Conservation (phyloP, 2,329 filamentous ascomycete genomes). For the Conoideocrella luteorostrata region DNA sequence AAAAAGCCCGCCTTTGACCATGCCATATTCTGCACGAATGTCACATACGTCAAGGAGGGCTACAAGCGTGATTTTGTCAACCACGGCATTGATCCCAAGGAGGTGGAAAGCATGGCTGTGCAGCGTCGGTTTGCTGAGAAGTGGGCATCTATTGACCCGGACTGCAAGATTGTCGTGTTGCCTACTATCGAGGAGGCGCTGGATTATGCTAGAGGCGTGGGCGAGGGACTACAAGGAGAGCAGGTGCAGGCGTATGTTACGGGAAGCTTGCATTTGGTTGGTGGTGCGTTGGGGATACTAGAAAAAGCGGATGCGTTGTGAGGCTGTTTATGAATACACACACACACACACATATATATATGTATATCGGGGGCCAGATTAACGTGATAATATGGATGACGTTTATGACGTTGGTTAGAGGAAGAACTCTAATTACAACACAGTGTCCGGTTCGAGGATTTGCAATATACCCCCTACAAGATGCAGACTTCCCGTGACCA, state of each 20-base stretch:
- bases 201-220: constrained; percentile 34
- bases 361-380: no score
- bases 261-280: constrained; percentile 58
- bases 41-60: constrained; percentile 43
- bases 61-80: constrained; percentile 55
- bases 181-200: constrained; percentile 52
- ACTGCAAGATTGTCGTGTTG: constrained; percentile 38
- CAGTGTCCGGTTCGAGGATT: constrained; percentile 50
- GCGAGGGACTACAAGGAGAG: constrained; percentile 24
- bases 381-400: no score
- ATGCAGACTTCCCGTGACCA: constrained; percentile 81
- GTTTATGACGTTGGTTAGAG: no score
- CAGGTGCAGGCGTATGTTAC: constrained; percentile 48
- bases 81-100: constrained; percentile 43
- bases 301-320: constrained; percentile 39
- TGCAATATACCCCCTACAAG: constrained; percentile 74
- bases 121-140: constrained; percentile 47
- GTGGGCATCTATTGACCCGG: constrained; percentile 42
- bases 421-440: constrained; percentile 27
- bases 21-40: constrained; percentile 79
- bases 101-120: constrained; percentile 44
- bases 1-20: constrained; percentile 52
- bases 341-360: not conserved
- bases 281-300: constrained; percentile 44
- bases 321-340: constrained; percentile 2